Evolutionary conservation across 805 yeast species (phyloP), one percentile per base, ranked within the genome.

Genomic region (Isabelozyma pseudorhagii): DNA sequence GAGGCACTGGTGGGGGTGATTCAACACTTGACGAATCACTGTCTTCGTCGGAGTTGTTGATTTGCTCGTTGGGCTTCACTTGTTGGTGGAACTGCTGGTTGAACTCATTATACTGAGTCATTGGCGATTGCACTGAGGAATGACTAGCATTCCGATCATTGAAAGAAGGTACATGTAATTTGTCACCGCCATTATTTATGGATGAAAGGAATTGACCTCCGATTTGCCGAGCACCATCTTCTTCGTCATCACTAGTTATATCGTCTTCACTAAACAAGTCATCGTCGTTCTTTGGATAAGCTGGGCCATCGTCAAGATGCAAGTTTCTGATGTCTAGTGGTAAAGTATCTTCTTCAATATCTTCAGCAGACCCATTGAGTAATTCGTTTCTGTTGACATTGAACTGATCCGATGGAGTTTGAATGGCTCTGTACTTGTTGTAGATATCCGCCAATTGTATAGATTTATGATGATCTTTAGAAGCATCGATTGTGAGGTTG

Each of bases 391-490:
- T 60, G 48, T 71, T 60, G 11, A 53, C 53, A 48, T 66, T 62
- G 57, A 71, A 72, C 50, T 66, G 67, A 56, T 72, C 77, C 8
- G 74, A 67, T 2, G 79, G 79, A 8, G 73, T 55, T 45, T 67
- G 61, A 42, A 74, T 68, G 5, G 62, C 67, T 13, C 70, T 64
- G 54, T 74, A 74, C 50, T 74, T 74, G 41, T 72, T 76, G 54
- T 74, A 74, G 27, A 74, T 74, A 46, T 74, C 78, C 1, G 68
- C 69, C 50, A 74, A 61, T 56, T 71, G 74, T n/a, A 72, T 62
- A 1, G 74, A 69, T 45, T 58, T 58, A 55, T 70, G 75, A 41
- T 57, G 58, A 28, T 61, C 60, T 38, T 50, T 52, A 13, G 38
- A 25, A 17, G 15, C 18, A 17, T 18, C 14, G 15, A 42, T 13